Conservation (phyloP, 306 rosid genomes). For the Boehmeria nivea region DNA sequence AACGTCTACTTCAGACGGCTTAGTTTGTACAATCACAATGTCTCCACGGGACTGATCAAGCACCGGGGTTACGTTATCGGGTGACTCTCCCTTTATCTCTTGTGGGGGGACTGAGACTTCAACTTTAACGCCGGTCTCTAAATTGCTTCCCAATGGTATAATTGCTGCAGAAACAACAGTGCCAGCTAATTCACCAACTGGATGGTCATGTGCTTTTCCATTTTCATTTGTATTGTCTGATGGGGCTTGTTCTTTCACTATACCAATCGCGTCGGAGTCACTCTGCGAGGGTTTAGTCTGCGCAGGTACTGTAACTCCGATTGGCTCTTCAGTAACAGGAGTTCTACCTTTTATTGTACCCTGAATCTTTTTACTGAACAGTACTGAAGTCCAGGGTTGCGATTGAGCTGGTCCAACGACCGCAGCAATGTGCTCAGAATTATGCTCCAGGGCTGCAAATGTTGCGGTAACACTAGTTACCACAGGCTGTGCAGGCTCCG, state of each 20-base stretch:
- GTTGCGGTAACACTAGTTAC: not conserved
- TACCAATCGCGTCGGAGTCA: not conserved
- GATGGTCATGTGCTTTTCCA: not conserved
- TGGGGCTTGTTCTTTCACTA: conserved; percentile 2
- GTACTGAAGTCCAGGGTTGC: not conserved
- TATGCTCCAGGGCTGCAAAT: not conserved
- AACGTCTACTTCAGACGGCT: conserved; percentile 4
- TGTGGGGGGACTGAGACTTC: not conserved
- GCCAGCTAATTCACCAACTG: not conserved
- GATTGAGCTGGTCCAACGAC: not conserved
- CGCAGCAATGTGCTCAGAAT: not conserved
- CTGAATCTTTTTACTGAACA: not conserved
- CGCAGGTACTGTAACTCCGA: not conserved
- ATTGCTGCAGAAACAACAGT: not conserved
- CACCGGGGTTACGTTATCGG: not conserved
- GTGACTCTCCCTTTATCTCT: not conserved
- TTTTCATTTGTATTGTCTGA: conserved; percentile 10
- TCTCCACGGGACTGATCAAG: conserved; percentile 16
- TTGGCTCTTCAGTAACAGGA: not conserved
- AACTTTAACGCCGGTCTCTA: not conserved
- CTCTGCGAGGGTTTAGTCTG: not conserved
- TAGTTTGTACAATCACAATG: conserved; percentile 10
- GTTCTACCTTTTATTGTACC: not conserved
- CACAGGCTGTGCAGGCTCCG: not conserved
- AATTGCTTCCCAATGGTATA: not conserved